Evolutionary conservation across 2,329 filamentous ascomycete genomes (phyloP).

Genomic region (Botrytis elliptica): DNA sequence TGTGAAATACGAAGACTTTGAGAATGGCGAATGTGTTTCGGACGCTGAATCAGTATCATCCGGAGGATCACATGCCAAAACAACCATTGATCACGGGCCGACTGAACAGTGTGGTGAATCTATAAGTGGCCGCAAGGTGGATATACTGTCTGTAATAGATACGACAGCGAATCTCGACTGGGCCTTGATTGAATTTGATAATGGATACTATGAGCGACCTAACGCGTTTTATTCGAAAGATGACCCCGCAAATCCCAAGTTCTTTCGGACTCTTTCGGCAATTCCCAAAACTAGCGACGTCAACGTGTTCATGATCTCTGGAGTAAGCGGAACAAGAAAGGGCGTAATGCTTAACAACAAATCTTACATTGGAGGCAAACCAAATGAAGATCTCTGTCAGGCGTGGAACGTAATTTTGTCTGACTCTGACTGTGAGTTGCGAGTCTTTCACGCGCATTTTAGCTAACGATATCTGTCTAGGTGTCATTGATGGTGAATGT

Average conservation of each 20-base stretch:
- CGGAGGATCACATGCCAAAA: background rate
- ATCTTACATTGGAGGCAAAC: background rate
- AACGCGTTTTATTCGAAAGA: background rate
- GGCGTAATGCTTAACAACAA: background rate
- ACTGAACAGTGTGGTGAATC: background rate
- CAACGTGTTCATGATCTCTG: background rate
- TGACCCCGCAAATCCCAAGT: background rate
- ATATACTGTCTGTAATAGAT: background rate
- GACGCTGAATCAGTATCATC: background rate
- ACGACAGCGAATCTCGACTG: background rate
- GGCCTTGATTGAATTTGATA: background rate
- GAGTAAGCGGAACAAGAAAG: background rate
- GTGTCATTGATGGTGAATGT: background rate
- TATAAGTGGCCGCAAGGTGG: background rate
- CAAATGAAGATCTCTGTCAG: background rate
- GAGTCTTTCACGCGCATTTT: fast-evolving
- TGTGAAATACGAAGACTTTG: background rate
- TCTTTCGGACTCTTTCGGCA: background rate
- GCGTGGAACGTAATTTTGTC: background rate
- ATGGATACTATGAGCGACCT: background rate
- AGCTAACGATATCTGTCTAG: fast-evolving
- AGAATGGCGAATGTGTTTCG: background rate
- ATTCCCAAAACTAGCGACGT: background rate
- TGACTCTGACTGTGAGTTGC: background rate
- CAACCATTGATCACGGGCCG: background rate